Base-by-base conservation (phyloP, 495 filamentous ascomycete genomes). In the Aspergillus carlsbadensis region DNA sequence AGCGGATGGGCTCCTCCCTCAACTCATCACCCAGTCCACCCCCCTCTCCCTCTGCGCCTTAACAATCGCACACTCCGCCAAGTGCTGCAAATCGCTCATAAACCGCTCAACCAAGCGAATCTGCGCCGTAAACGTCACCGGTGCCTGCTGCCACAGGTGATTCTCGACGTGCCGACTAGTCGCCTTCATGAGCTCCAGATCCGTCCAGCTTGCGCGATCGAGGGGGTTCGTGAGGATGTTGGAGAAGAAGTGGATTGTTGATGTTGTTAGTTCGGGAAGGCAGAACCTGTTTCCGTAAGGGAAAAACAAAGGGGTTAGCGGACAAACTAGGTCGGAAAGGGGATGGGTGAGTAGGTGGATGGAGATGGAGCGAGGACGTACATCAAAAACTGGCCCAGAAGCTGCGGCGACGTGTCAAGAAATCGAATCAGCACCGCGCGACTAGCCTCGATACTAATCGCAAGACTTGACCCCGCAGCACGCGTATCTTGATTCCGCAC, bases 221-320 rank as follows among this genome's bases (percentile, higher is more conserved):
- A 21, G 15, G 2, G 46, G 31, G 46, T 49, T 35, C 46, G 11
- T 33, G 29, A 57, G 55, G 17, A 57, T 51, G 20, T 52, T 57
- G 5, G 21, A 57, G 39, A 57, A 57, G 31, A 57, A 17, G 11
- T 34, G 39, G 26, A 43, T 51, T 4, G 21, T 33, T 4, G 37
- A 36, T 0, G 36, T 33, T 1, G 49, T 17, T 2, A 51, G 29
- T 14, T 57, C 42, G 24, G 41, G 41, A 4, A 44, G 26, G 21
- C 21, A 36, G 14, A 51, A 57, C 46, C 46, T 57, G 35, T 10
- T 6, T 11, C 10, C 13, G 14, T 36, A 6, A 36, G 13, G 10
- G 2, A 6, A 18, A n/a, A 18, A n/a, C 10, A 21, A 3, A 15
- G 21, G 33, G 20, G n/a, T n/a, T n/a, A n/a, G n/a, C n/a, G n/a